Conservation (phyloP, 1,139 yeast species). For the Wickerhamomyces sp. region DNA sequence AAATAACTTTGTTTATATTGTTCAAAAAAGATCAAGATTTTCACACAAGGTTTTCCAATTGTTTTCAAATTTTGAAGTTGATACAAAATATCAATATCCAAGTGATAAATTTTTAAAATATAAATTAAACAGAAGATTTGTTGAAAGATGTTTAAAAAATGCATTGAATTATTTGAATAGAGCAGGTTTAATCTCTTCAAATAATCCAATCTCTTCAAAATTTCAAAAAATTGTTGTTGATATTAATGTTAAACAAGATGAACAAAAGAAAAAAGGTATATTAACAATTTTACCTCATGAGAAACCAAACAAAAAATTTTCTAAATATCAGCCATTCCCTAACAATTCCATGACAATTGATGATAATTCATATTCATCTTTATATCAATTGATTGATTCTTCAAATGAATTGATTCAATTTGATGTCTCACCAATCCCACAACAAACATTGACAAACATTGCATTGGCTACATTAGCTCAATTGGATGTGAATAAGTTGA, state of each 20-base stretch:
- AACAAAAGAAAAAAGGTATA: constrained; percentile 23
- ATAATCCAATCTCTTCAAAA: constrained; percentile 11
- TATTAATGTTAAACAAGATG: constrained; percentile 21
- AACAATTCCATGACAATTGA: constrained; percentile 27
- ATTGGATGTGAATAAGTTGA: constrained; percentile 48
- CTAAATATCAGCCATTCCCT: constrained; percentile 17
- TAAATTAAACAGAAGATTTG: constrained; percentile 40
- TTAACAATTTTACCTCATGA: constrained; percentile 19
- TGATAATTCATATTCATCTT: constrained; percentile 33
- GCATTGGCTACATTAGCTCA: constrained; percentile 58
- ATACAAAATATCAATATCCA: constrained; percentile 33
- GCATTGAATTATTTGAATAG: constrained; percentile 40
- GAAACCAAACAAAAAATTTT: constrained; percentile 19
- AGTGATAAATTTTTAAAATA: constrained; percentile 31
- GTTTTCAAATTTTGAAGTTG: constrained; percentile 38
- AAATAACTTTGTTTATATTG: constrained; percentile 45
- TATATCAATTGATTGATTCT: constrained; percentile 61
- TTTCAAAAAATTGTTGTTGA: constrained; percentile 17
- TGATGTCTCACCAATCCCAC: constrained; percentile 66
- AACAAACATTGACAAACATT: constrained; percentile 58
- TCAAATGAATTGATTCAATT: constrained; percentile 56
- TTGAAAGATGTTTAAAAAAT: constrained; percentile 42
- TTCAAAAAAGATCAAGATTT: constrained; percentile 54
- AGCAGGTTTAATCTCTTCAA: constrained; percentile 25
- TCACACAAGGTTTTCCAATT: constrained; percentile 36